phyloP scores from a whole-genome alignment of 225 moss, liverwort and hornwort species.

The Polytrichum formosum region DNA sequence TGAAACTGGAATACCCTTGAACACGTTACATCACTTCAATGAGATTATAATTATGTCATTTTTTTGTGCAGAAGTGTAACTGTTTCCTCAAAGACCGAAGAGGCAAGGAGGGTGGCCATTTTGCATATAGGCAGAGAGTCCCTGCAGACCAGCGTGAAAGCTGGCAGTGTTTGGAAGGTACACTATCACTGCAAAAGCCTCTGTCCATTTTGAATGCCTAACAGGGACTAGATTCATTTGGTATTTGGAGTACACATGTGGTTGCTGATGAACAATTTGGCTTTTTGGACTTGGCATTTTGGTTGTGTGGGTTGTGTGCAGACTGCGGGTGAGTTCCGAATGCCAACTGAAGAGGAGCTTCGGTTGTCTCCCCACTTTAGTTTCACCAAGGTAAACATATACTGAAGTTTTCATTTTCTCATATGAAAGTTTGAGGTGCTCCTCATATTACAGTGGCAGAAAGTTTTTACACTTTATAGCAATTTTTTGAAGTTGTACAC shows the following conservation, averaged over 20 bases:
- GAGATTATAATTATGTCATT: too few species aligned
- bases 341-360: conserved; percentile 44
- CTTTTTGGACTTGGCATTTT: background rate
- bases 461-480: too few species aligned
- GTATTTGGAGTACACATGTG: too few species aligned
- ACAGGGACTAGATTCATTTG: too few species aligned
- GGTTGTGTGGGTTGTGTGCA: conserved; percentile 1
- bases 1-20: too few species aligned
- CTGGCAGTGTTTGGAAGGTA: conserved; percentile 51
- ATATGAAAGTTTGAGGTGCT: background rate
- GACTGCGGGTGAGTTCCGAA: conserved; percentile 45
- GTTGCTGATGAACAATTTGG: too few species aligned
- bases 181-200: background rate
- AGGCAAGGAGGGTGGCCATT: conserved; percentile 27
- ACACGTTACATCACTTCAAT: too few species aligned
- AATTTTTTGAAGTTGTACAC: too few species aligned
- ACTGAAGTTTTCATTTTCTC: background rate
- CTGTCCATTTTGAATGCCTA: too few species aligned
- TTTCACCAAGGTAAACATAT: conserved; percentile 37
- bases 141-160: conserved; percentile 28
- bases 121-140: conserved; percentile 27
- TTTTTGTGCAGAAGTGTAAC: conserved; percentile 17
- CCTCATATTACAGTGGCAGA: too few species aligned
- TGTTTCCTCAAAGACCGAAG: conserved; percentile 44
- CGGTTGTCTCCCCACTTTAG: conserved; percentile 38